These are phyloP conservation scores for Coleophoma eucalyptorum DNA, from an alignment of 2,329 filamentous ascomycete species.

Conservation along the genomic window DNA sequence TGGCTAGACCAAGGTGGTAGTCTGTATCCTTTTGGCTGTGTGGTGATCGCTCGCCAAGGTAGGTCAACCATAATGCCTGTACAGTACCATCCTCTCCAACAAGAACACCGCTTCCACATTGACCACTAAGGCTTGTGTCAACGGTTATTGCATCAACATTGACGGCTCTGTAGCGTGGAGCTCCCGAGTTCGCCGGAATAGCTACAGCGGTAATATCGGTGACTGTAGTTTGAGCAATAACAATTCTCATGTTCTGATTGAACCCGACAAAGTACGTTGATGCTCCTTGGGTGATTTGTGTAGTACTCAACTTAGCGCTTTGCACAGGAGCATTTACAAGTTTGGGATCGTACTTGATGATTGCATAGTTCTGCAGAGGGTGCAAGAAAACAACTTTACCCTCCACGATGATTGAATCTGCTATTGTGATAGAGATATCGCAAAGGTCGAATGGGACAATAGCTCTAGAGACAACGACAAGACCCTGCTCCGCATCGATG, in stretches of 20 bases:
- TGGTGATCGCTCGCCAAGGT: conserved; percentile 82
- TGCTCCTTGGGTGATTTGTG: conserved; percentile 86
- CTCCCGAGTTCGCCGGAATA: conserved; percentile 88
- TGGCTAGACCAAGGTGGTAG: conserved; percentile 90
- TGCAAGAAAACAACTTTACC: conserved; percentile 95
- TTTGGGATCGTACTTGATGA: conserved; percentile 89
- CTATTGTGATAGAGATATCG: conserved; percentile 93
- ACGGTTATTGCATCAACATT: conserved; percentile 97
- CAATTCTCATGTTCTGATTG: conserved; percentile 90
- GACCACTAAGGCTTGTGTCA: conserved; percentile 84
- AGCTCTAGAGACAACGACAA: conserved; percentile 90
- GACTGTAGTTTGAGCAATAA: conserved; percentile 89
- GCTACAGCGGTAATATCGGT: conserved; percentile 97
- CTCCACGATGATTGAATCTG: conserved; percentile 91
- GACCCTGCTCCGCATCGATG: conserved; percentile 93
- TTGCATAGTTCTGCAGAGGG: conserved; percentile 92
- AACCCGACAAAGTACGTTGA: conserved; percentile 98
- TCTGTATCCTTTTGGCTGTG: conserved; percentile 86
- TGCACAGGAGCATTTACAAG: conserved; percentile 93
- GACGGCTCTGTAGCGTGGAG: conserved; percentile 88
- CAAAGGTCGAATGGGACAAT: conserved; percentile 96
- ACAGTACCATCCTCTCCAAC: conserved; percentile 87
- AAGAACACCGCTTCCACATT: conserved; percentile 92
- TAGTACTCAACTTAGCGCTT: conserved; percentile 77
- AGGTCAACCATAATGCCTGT: conserved; percentile 94